Evolutionary conservation across 2,329 filamentous ascomycete genomes (phyloP), one percentile per base, ranked within the genome.

Genomic region (Colletotrichum sp.): DNA sequence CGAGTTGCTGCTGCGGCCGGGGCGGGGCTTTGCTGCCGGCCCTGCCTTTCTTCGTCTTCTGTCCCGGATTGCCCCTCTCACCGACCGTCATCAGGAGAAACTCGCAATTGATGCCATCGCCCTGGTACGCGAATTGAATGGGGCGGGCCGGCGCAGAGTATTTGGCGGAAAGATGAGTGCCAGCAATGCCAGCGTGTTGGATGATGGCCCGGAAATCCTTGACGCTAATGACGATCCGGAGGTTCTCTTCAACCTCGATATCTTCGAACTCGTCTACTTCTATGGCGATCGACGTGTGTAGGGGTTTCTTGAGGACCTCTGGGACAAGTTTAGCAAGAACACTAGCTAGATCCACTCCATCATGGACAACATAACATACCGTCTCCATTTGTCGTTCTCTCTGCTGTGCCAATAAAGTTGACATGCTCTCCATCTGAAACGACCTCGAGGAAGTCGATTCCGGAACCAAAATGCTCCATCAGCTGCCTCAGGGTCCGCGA

Each of bases 21-120:
- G 82, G 79, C 27, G 83, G 81, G 34, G 83, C 82, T 78, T 88
- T 90, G 61, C 84, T 83, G 0, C 84, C 82, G 22, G 80, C 78
- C 81, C 68, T 76, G 8, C 80, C 68, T 76, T 82, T 90, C 77
- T 87, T 90, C 60, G 86, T 86, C 80, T 87, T 90, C 75, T 88
- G 88, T 13, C 82, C 83, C 7, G 87, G 83, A 61, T 87, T 88
- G 32, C 85, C 88, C 74, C 88, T 87, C 78, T 95, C 94, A 16
- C 94, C 94, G 11, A 94, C 92, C 1, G 94, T 96, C 94, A 96
- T 96, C 76, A 96, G 89, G 59, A 95, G 93, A 79, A 96, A 96
- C 78, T 96, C 93, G 83, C 93, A 95, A 48, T 91, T 85, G 36
- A 96, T 88, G 39, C 93, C 94, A 74, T 93, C 92, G 57, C 90